Base-by-base conservation (phyloP, 2,329 filamentous ascomycete species). In the Fusarium sp. region DNA sequence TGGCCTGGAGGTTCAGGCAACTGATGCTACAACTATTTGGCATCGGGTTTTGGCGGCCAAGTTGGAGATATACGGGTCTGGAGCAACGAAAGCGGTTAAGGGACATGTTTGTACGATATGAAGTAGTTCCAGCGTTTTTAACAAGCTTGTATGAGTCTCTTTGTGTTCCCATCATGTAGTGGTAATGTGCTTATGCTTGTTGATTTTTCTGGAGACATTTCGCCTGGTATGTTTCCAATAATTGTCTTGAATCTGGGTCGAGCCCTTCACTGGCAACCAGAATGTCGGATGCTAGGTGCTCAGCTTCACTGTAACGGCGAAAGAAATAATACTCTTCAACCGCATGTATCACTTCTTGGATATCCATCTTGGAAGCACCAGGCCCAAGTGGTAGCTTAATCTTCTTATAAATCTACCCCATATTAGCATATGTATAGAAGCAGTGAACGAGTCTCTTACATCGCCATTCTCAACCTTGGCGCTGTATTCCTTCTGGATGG, bases 261-360 rank as follows among this genome's bases (percentile, higher is more conserved):
- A 86, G 59, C 8, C 73, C 77, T 6, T 71, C 67, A 6, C 63
- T 69, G 15, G 67, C 72, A 8, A 68, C 65, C 7, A 85, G 70
- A 1, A 82, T 74, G 6, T 70, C 65, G 4, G 68, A 55, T 7
- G 82, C 75, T 43, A 88, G 80, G 12, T 71, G 68, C n/a, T 79
- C 76, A 3, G 81, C 84, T 53, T 85, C 80, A 1, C 74, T 73
- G 57, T 81, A 88, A 32, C 81, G 76, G 7, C 79, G 75, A 66
- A 83, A 83, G 72, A 85, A 88, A 69, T 88, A 88, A 43, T 88
- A 77, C 74, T 88, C 86, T 71, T 88, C 85, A 9, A 85, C 82
- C 1, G 85, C 86, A 69, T 88, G 85, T 20, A 87, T 59, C 11
- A 85, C 68, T n/a, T 83, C 80, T 65, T 87, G 84, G 2, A 80